Conservation (phyloP, 192 early-diverging fungal species). For the Backusella mclennaniae region DNA sequence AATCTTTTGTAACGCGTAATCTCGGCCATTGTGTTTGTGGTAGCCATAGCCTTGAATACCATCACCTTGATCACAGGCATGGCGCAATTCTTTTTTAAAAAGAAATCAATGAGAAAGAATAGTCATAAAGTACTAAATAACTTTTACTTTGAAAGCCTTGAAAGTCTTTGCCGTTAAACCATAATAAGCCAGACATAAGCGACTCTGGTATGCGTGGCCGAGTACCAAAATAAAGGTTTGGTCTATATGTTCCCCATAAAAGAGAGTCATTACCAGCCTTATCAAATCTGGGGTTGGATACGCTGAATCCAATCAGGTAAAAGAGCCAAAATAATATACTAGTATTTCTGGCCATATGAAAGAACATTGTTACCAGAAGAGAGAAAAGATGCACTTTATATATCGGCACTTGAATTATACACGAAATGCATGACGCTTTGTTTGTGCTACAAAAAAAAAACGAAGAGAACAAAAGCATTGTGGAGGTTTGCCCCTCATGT, state of each 20-base stretch:
- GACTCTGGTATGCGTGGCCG: slow-evolving; percentile 72
- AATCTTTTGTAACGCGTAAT: slow-evolving; percentile 75
- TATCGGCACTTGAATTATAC: neutral
- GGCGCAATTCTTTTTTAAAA: slow-evolving; percentile 57
- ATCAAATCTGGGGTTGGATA: neutral
- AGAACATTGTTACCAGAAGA: neutral
- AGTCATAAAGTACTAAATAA: neutral
- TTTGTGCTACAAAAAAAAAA: neutral
- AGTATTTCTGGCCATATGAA: neutral
- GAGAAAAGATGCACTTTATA: neutral
- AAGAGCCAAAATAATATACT: neutral
- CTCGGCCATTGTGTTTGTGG: slow-evolving; percentile 80
- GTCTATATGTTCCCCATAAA: slow-evolving; percentile 89
- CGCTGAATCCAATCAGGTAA: neutral
- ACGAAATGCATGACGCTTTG: neutral
- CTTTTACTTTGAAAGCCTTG: slow-evolving; percentile 53
- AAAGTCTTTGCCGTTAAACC: slow-evolving; percentile 76
- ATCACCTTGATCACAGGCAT: slow-evolving; percentile 89
- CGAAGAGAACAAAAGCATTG: too few species aligned
- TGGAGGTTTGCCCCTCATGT: too few species aligned
- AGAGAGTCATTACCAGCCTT: slow-evolving; percentile 42
- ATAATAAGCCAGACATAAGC: slow-evolving; percentile 88
- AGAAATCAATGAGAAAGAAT: too few species aligned
- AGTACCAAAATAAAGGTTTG: slow-evolving; percentile 93
- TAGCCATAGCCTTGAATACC: slow-evolving; percentile 82